Evolutionary conservation across 306 rosid genomes (phyloP).

Genomic region (Prunus persica): Prunus_persica_NCBIv2 NC_034009.1:19439501-19440000

Average conservation of each 20-base stretch:
- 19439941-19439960: background rate
- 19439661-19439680: background rate
- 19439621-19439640: background rate
- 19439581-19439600: background rate
- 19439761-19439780: background rate
- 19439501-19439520: background rate
- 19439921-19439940: background rate
- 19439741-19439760: background rate
- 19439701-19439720: background rate
- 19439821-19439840: background rate
- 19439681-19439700: background rate
- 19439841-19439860: background rate
- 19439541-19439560: background rate
- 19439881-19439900: background rate
- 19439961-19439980: background rate
- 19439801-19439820: background rate
- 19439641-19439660: background rate
- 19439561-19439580: background rate
- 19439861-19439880: background rate
- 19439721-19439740: background rate
- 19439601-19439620: background rate
- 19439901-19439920: background rate
- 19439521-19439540: background rate
- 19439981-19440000: background rate
- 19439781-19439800: background rate